phyloP scores from a whole-genome alignment of 2,329 filamentous ascomycete species.

The Arthrobotrys pseudoclavata region DNA sequence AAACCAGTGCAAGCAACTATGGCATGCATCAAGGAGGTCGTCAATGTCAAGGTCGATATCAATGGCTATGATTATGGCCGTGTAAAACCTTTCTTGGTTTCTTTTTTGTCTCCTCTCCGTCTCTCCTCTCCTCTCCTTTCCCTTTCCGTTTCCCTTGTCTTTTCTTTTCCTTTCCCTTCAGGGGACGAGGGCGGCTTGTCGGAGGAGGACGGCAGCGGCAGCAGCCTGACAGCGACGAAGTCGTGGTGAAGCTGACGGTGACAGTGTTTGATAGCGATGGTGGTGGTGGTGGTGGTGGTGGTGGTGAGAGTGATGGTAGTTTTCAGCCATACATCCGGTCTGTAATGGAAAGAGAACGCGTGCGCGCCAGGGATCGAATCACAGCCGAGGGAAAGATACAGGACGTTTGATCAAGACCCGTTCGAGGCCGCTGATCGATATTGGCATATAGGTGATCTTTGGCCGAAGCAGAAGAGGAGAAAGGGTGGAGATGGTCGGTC shows the following conservation, averaged over 20 bases:
- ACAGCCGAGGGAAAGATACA: slow-evolving; percentile 16
- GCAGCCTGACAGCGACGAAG: neutral
- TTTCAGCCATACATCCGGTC: slow-evolving; percentile 28
- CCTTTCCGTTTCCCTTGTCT: neutral
- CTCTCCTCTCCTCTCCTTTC: neutral
- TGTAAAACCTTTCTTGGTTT: neutral
- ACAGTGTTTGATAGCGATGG: neutral
- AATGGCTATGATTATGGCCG: neutral
- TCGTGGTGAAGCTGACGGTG: slow-evolving; percentile 7
- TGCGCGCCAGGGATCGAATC: slow-evolving; percentile 43
- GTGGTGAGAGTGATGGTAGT: slow-evolving; percentile 1
- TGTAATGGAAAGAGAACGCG: slow-evolving; percentile 43
- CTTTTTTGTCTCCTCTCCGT: neutral
- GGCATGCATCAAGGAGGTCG: slow-evolving; percentile 7
- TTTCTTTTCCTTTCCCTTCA: slow-evolving; percentile 3
- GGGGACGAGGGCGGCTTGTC: slow-evolving; percentile 17
- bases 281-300: neutral
- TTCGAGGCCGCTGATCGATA: neutral
- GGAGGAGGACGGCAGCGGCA: neutral
- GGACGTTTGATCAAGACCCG: neutral
- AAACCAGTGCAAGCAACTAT: neutral
- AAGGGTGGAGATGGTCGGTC: neutral
- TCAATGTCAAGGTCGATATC: neutral
- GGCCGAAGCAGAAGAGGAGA: neutral
- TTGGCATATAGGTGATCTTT: neutral